Base-by-base conservation (phyloP, 768 basidiomycete species). In the Pilatotrama ljubarskyi region DNA sequence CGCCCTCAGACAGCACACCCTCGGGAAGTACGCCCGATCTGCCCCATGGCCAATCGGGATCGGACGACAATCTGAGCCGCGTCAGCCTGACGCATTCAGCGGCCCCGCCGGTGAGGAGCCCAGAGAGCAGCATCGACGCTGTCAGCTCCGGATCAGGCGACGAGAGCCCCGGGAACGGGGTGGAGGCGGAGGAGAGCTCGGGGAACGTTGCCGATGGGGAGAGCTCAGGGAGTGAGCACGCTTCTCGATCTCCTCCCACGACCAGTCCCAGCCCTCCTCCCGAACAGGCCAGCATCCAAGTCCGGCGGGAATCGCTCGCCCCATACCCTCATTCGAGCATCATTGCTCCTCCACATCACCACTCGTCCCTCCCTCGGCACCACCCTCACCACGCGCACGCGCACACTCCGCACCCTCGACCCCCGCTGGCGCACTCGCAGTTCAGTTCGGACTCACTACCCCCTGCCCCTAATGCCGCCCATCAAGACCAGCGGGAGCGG, bases 151-250 rank as follows among this genome's bases (percentile, higher is more conserved):
- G 17, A 9, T 60, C 59, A 0, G 22, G 41, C 24, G 49, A 46
- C 59, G 42, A 50, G 22, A 55, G 24, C 22, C n/a, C 17, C 6
- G 4, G 22, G 32, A n/a, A 24, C 17, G 20, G 20, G 9, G 15
- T 18, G 6, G 42, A 52, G 11, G 20, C 37, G 22, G 51, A 40
- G 25, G 51, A 54, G 41, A 61, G 48, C 24, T 55, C 48, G 47
- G 59, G 59, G 5, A 61, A 61, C 35, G n/a, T 55, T 22, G 59
- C 59, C 5, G 59, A 61, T 18, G 53, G 32, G 15, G 59, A 61
- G 32, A 61, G 53, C 35, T 61, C 59, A 0, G 40, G 26, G 15
- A 50, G 52, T 26, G 59, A 55, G 2, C 37, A 48, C 5, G 35
- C 15, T 3, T 43, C 40, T 24, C 4, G n/a, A 2, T 41, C 47